phyloP scores from a whole-genome alignment of 2,329 filamentous ascomycete species.

The Aspergillus pseudonomiae region DNA sequence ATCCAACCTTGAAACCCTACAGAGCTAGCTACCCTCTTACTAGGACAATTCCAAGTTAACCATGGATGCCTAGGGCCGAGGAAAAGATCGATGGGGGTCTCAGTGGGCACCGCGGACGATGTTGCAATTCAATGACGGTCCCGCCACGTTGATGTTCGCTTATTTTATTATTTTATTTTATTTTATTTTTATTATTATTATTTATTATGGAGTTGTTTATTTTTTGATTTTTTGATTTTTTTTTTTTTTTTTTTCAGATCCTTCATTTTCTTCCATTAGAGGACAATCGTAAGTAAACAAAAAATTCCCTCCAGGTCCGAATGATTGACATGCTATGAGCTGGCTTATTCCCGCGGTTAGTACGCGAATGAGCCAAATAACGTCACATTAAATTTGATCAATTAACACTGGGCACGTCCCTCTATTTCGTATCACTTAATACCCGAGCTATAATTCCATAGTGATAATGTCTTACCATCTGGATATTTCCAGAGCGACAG shows the following conservation, averaged over 20 bases:
- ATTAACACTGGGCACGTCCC: not conserved
- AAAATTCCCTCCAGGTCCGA: not conserved
- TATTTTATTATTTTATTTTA: not conserved
- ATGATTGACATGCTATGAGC: not conserved
- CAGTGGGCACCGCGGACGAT: not conserved
- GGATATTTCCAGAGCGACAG: not conserved
- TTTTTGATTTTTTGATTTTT: not conserved
- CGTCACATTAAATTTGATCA: not conserved
- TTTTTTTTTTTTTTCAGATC: not conserved
- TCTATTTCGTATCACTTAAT: not conserved
- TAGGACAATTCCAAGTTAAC: not conserved
- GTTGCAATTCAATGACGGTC: not conserved
- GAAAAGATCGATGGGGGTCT: not conserved
- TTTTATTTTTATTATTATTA: too few relatives aligned
- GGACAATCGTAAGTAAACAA: not conserved
- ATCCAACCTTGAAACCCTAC: not conserved
- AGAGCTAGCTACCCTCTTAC: too few relatives aligned
- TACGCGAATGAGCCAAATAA: not conserved
- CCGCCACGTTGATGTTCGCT: conserved; percentile 1
- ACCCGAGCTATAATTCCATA: not conserved
- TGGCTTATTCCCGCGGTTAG: not conserved
- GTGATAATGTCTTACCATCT: not conserved
- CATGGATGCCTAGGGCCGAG: not conserved
- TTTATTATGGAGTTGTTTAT: too few relatives aligned
- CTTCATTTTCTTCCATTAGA: not conserved